Conservation (phyloP, 139 green algal species). For the Zygnema circumcarinatum region DNA sequence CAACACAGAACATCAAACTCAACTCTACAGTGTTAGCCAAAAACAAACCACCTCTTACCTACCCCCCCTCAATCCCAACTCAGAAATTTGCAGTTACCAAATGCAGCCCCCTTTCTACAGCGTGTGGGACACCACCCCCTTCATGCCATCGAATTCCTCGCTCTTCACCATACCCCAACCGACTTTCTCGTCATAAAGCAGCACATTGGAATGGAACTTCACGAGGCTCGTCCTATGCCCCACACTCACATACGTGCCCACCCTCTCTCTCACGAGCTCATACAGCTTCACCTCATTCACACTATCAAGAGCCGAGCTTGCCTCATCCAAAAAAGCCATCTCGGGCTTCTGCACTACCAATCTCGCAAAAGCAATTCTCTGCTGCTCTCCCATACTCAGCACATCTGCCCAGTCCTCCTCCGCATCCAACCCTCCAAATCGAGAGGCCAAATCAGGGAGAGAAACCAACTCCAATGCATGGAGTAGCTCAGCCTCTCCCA, state of each 20-base stretch:
- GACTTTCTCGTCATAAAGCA: slow-evolving; percentile 16
- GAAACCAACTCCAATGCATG: slow-evolving; percentile 2
- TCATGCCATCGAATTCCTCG: slow-evolving; percentile 2
- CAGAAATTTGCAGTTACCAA: too few relatives aligned
- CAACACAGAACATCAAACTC: too few relatives aligned
- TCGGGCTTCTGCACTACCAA: slow-evolving; percentile 73
- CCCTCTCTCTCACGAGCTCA: neutral
- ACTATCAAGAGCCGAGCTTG: slow-evolving; percentile 57
- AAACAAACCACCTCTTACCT: too few relatives aligned
- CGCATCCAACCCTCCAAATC: slow-evolving; percentile 47
- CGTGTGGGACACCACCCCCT: too few relatives aligned
- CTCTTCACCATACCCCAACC: slow-evolving; percentile 7
- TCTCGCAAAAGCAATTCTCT: slow-evolving; percentile 82
- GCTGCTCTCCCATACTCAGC: slow-evolving; percentile 80
- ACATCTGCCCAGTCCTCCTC: slow-evolving; percentile 55
- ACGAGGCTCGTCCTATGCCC: slow-evolving; percentile 52
- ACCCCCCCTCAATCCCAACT: too few relatives aligned
- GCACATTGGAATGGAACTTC: slow-evolving; percentile 30
- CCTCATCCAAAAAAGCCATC: slow-evolving; percentile 62
- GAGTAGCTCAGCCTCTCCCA: slow-evolving; percentile 9
- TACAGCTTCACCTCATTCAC: slow-evolving; percentile 56
- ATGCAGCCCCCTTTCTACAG: too few relatives aligned
- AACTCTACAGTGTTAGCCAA: too few relatives aligned
- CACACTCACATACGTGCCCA: slow-evolving; percentile 43
- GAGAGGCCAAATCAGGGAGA: slow-evolving; percentile 9